Base-by-base conservation (phyloP, 2,329 filamentous ascomycete species). In the Niveomyces coronatus region DNA sequence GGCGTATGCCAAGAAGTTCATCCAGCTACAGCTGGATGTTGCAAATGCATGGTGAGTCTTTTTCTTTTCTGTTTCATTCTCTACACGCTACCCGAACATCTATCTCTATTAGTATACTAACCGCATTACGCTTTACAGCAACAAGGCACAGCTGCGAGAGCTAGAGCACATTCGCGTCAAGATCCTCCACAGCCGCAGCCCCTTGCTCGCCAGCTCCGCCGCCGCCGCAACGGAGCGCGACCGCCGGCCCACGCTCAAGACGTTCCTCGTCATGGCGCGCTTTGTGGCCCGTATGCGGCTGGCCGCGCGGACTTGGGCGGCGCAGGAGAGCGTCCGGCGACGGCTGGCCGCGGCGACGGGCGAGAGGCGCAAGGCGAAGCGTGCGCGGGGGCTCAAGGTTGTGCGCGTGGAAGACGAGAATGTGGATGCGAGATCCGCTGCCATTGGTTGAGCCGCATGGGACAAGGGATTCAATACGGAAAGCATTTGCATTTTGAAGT, bases 121-220 rank as follows among this genome's bases (percentile, higher is more conserved):
- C n/a, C n/a, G n/a, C n/a, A n/a, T n/a, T n/a, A n/a, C n/a, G n/a
- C n/a, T n/a, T n/a, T 40, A 57, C 58, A 96, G 91, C 65, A 98
- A 96, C 66, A 82, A 89, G 59, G 83, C 85, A 44, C 86, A 96
- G 57, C 78, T 96, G 42, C 76, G 79, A 37, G 82, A 95, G 54
- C 79, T 96, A 45, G 76, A 82, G 49, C 74, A 83, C 49, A 94
- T 95, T 68, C 85, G 62, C 46, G 60, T 56, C 45, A 56, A 62
- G 37, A 49, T 63, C 33, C 57, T 63, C 30, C 56, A 60, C 45
- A 59, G 53, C 51, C 59, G 61, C 44, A 57, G 57, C 36, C 44
- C 59, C 30, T 55, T 60, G 18, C 43, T 47, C 37, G 43, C 39
- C 39, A 40, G 41, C 34, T 34, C 36, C 33, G 41, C 15, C 37